These are phyloP conservation scores for Bromus sterilis DNA, from an alignment of 176 grass and related monocot genomes.

Conservation along the genomic window DNA sequence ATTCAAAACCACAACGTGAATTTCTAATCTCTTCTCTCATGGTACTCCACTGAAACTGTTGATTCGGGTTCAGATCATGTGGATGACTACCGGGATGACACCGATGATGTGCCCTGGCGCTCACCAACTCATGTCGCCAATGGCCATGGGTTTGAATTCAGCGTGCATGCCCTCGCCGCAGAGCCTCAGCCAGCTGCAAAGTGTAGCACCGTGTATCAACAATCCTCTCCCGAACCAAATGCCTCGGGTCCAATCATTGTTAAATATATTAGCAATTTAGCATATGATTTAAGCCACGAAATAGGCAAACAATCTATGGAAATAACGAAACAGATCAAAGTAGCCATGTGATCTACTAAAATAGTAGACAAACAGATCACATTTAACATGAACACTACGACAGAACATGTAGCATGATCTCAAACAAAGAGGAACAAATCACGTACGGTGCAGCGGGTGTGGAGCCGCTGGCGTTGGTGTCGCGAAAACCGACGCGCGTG, in stretches of 20 bases:
- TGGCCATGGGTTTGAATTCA: slow-evolving; percentile 35
- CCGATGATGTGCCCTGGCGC: slow-evolving; percentile 65
- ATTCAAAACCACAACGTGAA: neutral
- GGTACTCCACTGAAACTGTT: neutral
- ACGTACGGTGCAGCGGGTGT: no score
- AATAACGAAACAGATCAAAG: no score
- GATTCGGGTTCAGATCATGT: slow-evolving; percentile 59
- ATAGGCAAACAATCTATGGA: no score
- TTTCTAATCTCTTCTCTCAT: neutral
- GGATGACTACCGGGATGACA: slow-evolving; percentile 64
- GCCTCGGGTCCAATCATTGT: slow-evolving; percentile 26
- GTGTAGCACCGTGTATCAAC: slow-evolving; percentile 26
- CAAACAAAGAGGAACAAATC: no score
- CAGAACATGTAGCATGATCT: no score
- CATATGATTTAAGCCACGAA: no score
- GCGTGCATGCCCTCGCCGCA: slow-evolving; percentile 29
- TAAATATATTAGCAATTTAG: no score
- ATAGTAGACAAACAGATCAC: no score
- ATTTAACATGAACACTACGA: no score
- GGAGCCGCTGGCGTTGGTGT: no score
- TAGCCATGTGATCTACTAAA: no score
- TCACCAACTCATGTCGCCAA: slow-evolving; percentile 57
- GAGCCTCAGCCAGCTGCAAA: slow-evolving; percentile 43
- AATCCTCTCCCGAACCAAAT: slow-evolving; percentile 40
- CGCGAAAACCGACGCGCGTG: no score